Conservation (phyloP, 2,329 filamentous ascomycete genomes). For the Lasiodiplodia hormozganensis region DNA sequence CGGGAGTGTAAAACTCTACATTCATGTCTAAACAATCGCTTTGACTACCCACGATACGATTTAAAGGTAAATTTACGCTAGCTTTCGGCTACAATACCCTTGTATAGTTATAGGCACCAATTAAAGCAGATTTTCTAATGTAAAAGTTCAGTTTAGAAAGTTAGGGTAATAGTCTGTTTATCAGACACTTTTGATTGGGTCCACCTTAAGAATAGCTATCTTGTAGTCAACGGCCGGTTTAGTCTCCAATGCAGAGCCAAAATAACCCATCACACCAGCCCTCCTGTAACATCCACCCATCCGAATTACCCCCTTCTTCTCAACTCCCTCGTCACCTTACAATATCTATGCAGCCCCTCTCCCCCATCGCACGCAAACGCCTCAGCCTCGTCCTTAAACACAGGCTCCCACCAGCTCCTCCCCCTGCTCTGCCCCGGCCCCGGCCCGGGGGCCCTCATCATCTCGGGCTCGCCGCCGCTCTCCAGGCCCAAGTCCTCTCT, state of each 20-base stretch:
- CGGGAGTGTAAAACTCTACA: too few relatives aligned
- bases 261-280: not conserved
- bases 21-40: too few relatives aligned
- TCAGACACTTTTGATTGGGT: too few relatives aligned
- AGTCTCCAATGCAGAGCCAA: too few relatives aligned
- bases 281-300: not conserved
- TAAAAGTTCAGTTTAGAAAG: too few relatives aligned
- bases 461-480: not conserved
- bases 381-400: not conserved
- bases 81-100: too few relatives aligned
- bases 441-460: not conserved
- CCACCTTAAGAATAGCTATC: not conserved
- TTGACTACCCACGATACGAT: too few relatives aligned
- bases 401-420: not conserved
- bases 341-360: constrained; percentile 11
- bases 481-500: not conserved
- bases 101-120: too few relatives aligned
- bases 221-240: not conserved
- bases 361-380: not conserved
- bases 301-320: not conserved
- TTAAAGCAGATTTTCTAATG: too few relatives aligned
- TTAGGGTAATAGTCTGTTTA: too few relatives aligned
- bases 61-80: too few relatives aligned
- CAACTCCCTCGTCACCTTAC: constrained; percentile 7
- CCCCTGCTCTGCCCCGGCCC: not conserved